These are phyloP conservation scores for Globisporangium cylindrosporum DNA, from an alignment of 352 stramenopile species.

Conservation along the genomic window DNA sequence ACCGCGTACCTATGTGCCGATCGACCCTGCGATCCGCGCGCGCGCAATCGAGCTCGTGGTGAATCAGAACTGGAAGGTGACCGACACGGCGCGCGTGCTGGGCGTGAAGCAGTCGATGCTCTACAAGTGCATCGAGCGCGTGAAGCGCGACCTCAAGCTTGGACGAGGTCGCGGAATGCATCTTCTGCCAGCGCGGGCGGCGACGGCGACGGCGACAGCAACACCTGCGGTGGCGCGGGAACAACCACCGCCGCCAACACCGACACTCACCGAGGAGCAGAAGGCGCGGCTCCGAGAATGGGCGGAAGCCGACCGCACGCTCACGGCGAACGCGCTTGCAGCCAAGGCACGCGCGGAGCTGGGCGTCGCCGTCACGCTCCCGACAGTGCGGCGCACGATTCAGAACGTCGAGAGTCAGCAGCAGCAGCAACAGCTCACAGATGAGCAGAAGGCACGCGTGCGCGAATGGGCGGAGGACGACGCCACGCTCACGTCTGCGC, in stretches of 20 bases:
- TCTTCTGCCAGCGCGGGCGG: too few relatives aligned
- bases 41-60: slow-evolving; percentile 7
- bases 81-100: background rate
- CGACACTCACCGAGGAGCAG: slow-evolving; percentile 1
- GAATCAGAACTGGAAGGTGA: slow-evolving; percentile 8
- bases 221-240: background rate
- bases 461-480: slow-evolving; percentile 6
- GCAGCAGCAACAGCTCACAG: background rate
- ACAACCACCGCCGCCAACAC: background rate
- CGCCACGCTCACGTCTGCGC: background rate
- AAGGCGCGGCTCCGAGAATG: background rate
- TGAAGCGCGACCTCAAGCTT: slow-evolving; percentile 2
- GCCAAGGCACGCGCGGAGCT: slow-evolving; percentile 2
- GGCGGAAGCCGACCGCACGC: slow-evolving; percentile 1
- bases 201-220: background rate
- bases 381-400: background rate
- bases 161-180: background rate
- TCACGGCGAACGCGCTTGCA: background rate
- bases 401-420: background rate
- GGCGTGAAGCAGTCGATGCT: slow-evolving; percentile 6
- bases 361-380: background rate
- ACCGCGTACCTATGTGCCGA: background rate
- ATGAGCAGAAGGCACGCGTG: background rate
- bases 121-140: slow-evolving; percentile 2
- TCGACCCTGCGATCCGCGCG: slow-evolving; percentile 3